A percentile compares a stretch with the other conserved stretches of the same genome.
Evolutionary conservation across 257 asterid genomes (phyloP).

Genomic region (Plectranthus barbatus): DNA sequence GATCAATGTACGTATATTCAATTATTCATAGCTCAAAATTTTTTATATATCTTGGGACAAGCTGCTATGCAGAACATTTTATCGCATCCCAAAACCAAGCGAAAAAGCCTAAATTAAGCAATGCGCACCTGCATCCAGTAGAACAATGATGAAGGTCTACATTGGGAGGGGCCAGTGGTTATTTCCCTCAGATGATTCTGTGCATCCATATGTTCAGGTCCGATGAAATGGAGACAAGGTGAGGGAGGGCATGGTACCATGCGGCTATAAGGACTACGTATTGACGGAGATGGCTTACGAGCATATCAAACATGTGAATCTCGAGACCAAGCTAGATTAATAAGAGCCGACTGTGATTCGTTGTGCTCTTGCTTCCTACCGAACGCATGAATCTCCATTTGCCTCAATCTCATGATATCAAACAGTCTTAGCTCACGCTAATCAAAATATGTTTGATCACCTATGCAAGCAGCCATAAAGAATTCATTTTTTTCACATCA

Average conservation of each 20-base stretch:
- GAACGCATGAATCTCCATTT: constrained; percentile 47
- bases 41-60: no score
- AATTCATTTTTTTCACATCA: no score
- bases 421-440: constrained; percentile 45
- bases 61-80: no score
- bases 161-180: neutral
- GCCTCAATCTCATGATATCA: constrained; percentile 61
- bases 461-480: no score
- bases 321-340: constrained; percentile 91
- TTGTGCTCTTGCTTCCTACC: constrained; percentile 94
- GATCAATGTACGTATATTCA: no score
- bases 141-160: no score
- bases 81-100: no score
- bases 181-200: constrained; percentile 19
- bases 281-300: constrained; percentile 62
- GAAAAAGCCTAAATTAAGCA: no score
- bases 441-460: neutral
- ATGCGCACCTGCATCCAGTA: no score
- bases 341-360: constrained; percentile 81
- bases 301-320: constrained; percentile 78
- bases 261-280: constrained; percentile 75
- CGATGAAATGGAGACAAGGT: constrained; percentile 80
- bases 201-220: constrained; percentile 79
- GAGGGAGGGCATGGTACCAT: constrained; percentile 76
- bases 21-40: no score